Base-by-base conservation (phyloP, 306 rosid genomes). In the Psophocarpus tetragonolobus region DNA sequence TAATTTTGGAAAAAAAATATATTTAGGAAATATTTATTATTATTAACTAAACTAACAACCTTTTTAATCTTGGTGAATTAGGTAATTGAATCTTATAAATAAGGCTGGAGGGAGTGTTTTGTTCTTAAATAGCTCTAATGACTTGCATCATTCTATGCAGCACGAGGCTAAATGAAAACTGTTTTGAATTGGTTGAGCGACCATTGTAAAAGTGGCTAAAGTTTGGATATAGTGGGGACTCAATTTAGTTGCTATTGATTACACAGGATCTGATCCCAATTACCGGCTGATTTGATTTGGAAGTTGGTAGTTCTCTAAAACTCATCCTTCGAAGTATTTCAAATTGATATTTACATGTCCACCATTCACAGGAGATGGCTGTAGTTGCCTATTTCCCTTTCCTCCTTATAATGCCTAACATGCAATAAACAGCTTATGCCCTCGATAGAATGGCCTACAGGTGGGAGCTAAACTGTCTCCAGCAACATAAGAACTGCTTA, bases 101-200 rank as follows among this genome's bases (percentile, higher is more conserved):
- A n/a, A n/a, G n/a, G n/a, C n/a, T n/a, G n/a, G n/a, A n/a, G n/a
- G n/a, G n/a, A n/a, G n/a, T n/a, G n/a, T 71, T 11, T 47, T 54
- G 48, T 47, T 41, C 29, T 11, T 78, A 77, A 73, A 69, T 63
- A 45, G n/a, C 51, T 79, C 67, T 80, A 77, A 70, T 76, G 61
- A 81, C 48, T 74, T 74, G 71, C 39, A 50, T 83, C 71, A 71
- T 73, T 67, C 56, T 66, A 57, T 83, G 83, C 92, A 80, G 91
- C 85, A 11, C 18, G 77, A 64, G 36, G 83, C 80, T 44, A 48
- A 77, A 26, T 78, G 82, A 88, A 62, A 82, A 75, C 82, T 53
- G 65, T 60, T 76, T 76, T 56, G 75, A 56, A 36, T 18, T 61
- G 65, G 47, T 18, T 77, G 80, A 78, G 72, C n/a, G n/a, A 54